Percentiles rank a stretch among this genome's conserved stretches.
phyloP scores from a whole-genome alignment of 305 asterid species.

The Fraxinus nigra region DNA sequence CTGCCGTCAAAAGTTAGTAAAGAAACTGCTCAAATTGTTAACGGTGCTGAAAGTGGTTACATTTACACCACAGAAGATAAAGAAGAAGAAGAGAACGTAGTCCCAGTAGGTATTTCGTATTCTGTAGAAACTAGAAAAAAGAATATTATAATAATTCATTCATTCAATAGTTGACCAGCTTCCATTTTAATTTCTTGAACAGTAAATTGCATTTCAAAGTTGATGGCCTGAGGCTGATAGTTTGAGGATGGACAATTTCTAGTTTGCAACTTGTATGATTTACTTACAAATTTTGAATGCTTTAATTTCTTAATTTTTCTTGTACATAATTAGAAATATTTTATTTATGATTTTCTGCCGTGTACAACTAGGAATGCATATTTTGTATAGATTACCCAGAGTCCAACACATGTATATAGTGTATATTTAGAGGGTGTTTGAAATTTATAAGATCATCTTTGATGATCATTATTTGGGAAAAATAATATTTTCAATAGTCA shows the following conservation, averaged over 20 bases:
- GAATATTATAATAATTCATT: neutral
- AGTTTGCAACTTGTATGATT: neutral
- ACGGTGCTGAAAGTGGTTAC: neutral
- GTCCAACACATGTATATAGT: no score
- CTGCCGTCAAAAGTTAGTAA: neutral
- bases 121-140: neutral
- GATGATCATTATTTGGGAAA: no score
- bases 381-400: neutral
- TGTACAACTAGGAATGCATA: neutral
- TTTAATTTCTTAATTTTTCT: neutral
- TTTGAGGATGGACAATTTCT: neutral
- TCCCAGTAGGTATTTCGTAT: neutral
- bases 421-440: neutral
- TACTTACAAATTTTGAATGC: neutral
- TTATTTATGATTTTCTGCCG: neutral
- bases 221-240: neutral
- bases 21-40: neutral
- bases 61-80: neutral
- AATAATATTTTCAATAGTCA: no score
- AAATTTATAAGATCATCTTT: no score
- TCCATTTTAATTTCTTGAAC: neutral
- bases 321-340: neutral
- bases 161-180: neutral
- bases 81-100: neutral
- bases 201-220: neutral